Percentiles rank a stretch among this genome's conserved stretches.
These are phyloP conservation scores for Suillus subalutaceus DNA, from an alignment of 768 basidiomycete genomes.

Conservation along the genomic window DNA sequence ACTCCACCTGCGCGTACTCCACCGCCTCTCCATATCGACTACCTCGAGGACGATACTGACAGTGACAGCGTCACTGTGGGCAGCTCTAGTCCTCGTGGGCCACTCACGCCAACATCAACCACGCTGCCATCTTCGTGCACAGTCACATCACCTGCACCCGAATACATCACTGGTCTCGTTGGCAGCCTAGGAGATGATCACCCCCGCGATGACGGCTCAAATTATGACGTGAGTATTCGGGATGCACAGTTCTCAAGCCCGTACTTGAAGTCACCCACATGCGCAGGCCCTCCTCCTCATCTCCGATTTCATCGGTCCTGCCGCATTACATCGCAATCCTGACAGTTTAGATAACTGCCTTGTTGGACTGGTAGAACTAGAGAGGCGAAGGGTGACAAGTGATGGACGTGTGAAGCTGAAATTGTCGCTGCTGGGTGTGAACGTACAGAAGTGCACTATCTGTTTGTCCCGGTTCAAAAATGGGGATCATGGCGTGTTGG, in stretches of 20 bases:
- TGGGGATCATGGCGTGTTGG: slow-evolving; percentile 57
- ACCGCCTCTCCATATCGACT: slow-evolving; percentile 24
- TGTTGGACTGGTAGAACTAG: slow-evolving; percentile 53
- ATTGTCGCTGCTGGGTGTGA: slow-evolving; percentile 59
- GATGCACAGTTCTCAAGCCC: slow-evolving; percentile 20
- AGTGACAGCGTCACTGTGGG: slow-evolving; percentile 34
- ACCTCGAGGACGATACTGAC: slow-evolving; percentile 29
- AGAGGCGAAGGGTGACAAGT: slow-evolving; percentile 57
- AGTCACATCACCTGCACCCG: slow-evolving; percentile 39
- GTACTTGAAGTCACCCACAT: slow-evolving; percentile 24
- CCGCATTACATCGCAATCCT: slow-evolving; percentile 30
- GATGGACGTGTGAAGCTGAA: slow-evolving; percentile 77
- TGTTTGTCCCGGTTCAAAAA: slow-evolving; percentile 72
- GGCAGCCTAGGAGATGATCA: slow-evolving; percentile 53
- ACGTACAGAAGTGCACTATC: slow-evolving; percentile 73
- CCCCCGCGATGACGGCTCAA: slow-evolving; percentile 45
- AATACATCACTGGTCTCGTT: slow-evolving; percentile 67
- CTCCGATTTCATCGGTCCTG: slow-evolving; percentile 64
- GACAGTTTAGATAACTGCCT: slow-evolving; percentile 26
- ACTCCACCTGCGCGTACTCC: slow-evolving; percentile 12
- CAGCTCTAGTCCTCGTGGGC: slow-evolving; percentile 30
- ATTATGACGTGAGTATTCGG: slow-evolving; percentile 65
- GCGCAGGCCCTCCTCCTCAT: slow-evolving; percentile 60
- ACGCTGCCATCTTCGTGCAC: slow-evolving; percentile 30
- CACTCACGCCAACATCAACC: slow-evolving; percentile 34